Percentiles rank a stretch among this genome's conserved stretches.
phyloP scores from a whole-genome alignment of 2,329 filamentous ascomycete species.

The Nakataea oryzae region DNA sequence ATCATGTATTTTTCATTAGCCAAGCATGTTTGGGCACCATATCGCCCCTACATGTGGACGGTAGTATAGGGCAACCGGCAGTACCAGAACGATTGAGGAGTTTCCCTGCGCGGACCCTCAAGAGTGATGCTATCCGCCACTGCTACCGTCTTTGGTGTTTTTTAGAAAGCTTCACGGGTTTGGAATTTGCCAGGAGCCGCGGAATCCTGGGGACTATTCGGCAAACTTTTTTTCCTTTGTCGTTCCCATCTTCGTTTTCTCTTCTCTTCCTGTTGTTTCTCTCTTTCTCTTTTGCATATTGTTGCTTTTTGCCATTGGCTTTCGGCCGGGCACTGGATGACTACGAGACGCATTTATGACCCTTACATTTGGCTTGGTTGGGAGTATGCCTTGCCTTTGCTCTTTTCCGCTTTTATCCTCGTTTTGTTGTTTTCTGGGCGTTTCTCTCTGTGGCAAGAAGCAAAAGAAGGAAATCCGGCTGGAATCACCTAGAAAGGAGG shows the following conservation, averaged over 20 bases:
- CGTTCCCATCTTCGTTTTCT: background rate
- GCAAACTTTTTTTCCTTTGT: background rate
- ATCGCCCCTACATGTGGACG: background rate
- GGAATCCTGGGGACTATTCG: background rate
- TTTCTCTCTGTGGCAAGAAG: no score
- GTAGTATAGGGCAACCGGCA: background rate
- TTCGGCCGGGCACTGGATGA: background rate
- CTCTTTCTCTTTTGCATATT: background rate
- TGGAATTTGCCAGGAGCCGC: background rate
- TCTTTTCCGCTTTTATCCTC: background rate
- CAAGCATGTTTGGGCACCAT: background rate
- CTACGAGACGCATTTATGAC: background rate
- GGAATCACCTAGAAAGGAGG: background rate
- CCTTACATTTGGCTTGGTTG: background rate
- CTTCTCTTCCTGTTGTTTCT: background rate
- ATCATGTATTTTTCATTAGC: background rate
- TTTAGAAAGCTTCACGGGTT: background rate
- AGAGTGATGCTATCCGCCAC: background rate
- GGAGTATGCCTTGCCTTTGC: background rate
- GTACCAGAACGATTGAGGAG: background rate
- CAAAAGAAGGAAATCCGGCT: background rate
- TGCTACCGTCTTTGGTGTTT: background rate
- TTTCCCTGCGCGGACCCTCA: background rate
- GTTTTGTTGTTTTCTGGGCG: background rate
- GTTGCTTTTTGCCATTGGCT: background rate